Evolutionary conservation across 129 eudicot species (phyloP).

Genomic region (Apium graveolens): DNA sequence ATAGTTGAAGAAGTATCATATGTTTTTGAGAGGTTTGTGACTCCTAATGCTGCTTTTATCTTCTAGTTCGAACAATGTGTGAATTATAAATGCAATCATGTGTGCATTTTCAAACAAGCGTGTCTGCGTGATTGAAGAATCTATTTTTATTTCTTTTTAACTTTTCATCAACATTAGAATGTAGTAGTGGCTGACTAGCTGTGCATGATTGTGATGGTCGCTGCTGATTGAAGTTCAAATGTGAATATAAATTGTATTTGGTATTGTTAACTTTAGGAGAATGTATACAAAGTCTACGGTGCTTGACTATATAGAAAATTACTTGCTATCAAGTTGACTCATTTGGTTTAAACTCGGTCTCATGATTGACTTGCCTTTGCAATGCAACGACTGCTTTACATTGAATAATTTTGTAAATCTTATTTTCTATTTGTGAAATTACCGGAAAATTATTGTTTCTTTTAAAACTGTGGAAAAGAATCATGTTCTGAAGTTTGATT

Average conservation of each 20-base stretch:
- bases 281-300: too few species aligned
- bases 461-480: neutral
- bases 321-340: too few species aligned
- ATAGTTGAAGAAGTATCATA: neutral
- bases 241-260: too few species aligned
- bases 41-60: neutral
- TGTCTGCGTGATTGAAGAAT: neutral
- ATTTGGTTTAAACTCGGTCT: too few species aligned
- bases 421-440: neutral
- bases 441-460: neutral
- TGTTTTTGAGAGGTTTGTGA: neutral
- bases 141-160: too few species aligned
- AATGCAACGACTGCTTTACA: neutral
- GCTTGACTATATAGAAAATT: too few species aligned
- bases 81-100: neutral
- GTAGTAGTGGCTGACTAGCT: neutral
- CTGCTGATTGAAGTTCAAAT: neutral
- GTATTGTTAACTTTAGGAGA: too few species aligned
- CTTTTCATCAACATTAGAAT: neutral
- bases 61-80: neutral
- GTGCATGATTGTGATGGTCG: neutral
- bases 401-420: neutral
- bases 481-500: neutral
- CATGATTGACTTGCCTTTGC: too few species aligned
- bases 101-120: neutral